Evolutionary conservation across 495 filamentous ascomycete genomes (phyloP).

Genomic region (Hyaloscypha finlandica): DNA sequence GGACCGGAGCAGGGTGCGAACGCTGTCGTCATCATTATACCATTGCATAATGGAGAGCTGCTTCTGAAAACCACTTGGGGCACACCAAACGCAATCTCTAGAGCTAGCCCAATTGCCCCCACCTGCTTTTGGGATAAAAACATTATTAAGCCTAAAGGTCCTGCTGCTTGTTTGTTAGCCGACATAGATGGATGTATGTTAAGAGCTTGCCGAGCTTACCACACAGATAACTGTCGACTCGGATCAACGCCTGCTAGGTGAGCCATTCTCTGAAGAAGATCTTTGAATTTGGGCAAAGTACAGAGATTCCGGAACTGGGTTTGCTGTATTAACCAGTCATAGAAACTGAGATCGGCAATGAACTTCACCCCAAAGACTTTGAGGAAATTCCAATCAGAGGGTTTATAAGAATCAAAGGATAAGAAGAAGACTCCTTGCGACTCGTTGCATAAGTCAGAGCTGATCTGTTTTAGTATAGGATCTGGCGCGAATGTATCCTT

Average conservation of each 20-base stretch:
- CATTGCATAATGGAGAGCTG: background rate
- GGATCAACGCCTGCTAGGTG: background rate
- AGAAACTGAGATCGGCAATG: background rate
- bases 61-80: background rate
- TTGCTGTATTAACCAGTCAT: background rate
- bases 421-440: background rate
- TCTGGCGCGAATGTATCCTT: background rate
- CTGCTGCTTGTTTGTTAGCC: background rate
- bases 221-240: background rate
- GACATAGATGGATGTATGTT: background rate
- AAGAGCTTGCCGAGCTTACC: background rate
- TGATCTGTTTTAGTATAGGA: background rate
- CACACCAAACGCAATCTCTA: background rate
- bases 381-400: background rate
- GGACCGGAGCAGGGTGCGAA: background rate
- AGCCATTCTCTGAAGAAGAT: background rate
- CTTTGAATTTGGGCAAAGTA: conserved; percentile 2
- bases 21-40: background rate
- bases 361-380: background rate
- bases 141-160: background rate
- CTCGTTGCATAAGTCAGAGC: background rate
- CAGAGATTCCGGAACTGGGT: background rate
- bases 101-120: background rate
- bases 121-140: background rate
- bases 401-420: background rate